Evolutionary conservation across 139 green algal genomes (phyloP).

Genomic region (Micromonas commoda): DNA sequence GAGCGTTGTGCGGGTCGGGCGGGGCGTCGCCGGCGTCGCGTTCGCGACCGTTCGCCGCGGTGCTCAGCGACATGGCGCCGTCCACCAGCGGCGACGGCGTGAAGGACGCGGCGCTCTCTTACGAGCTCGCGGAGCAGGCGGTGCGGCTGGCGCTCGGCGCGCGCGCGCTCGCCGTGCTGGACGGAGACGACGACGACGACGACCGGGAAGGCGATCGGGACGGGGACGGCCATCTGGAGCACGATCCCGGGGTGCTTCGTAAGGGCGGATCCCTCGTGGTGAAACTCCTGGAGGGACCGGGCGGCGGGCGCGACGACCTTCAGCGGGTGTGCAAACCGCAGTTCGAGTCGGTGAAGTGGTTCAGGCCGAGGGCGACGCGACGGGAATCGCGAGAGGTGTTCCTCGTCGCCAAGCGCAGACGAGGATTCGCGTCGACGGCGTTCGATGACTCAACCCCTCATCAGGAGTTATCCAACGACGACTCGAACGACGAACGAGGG

Average conservation of each 20-base stretch:
- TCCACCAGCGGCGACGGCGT: not conserved
- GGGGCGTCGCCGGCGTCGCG: too few species aligned
- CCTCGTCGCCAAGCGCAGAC: not conserved
- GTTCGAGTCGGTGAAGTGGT: conserved; percentile 4
- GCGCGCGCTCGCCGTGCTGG: not conserved
- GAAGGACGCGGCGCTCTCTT: not conserved
- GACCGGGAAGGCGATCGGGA: not conserved
- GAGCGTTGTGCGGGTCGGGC: not conserved
- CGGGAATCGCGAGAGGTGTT: conserved; percentile 6
- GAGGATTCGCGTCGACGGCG: not conserved
- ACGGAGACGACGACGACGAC: not conserved
- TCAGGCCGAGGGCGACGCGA: not conserved
- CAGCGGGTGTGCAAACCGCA: not conserved
- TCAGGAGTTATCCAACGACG: too few species aligned
- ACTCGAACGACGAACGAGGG: too few species aligned
- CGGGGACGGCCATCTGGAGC: not conserved
- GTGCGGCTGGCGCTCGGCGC: not conserved
- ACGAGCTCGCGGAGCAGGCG: conserved; percentile 4
- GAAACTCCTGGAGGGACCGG: conserved; percentile 8
- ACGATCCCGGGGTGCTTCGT: not conserved
- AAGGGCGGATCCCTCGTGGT: not conserved
- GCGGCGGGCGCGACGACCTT: not conserved
- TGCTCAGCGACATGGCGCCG: conserved; percentile 9
- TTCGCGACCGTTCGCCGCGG: not conserved
- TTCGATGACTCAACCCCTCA: too few species aligned